phyloP scores from a whole-genome alignment of 768 basidiomycete genomes.

The Lactarius sanguifluus region DNA sequence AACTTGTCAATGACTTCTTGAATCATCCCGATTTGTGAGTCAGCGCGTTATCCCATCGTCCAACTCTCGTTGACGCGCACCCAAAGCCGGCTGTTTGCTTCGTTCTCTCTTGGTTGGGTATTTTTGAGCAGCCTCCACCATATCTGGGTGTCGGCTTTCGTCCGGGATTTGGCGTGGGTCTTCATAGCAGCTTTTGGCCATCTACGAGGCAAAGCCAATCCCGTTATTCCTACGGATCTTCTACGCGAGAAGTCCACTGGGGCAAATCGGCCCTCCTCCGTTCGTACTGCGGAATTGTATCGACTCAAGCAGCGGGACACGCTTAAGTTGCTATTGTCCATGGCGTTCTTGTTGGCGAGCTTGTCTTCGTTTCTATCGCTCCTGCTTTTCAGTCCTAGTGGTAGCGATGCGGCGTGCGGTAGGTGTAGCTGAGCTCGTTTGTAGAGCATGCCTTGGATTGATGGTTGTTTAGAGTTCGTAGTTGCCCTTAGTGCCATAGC shows the following conservation, averaged over 20 bases:
- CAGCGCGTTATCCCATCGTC: neutral
- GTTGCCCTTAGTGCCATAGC: constrained; percentile 12
- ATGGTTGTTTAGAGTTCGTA: constrained; percentile 22
- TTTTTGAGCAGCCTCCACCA: constrained; percentile 38
- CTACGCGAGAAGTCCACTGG: neutral
- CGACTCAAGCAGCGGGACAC: neutral
- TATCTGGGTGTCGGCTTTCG: constrained; percentile 31
- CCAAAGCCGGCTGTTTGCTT: constrained; percentile 39
- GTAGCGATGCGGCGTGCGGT: constrained; percentile 11
- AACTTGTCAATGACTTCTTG: constrained; percentile 3
- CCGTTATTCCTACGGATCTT: neutral
- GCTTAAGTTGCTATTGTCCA: constrained; percentile 22
- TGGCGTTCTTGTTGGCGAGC: constrained; percentile 30
- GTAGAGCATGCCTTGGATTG: neutral
- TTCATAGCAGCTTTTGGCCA: constrained; percentile 3
- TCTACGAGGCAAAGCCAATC: constrained; percentile 1
- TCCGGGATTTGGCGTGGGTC: constrained; percentile 24
- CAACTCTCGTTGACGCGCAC: neutral
- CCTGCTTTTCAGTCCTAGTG: constrained; percentile 10
- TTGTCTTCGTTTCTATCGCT: constrained; percentile 26
- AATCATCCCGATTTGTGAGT: constrained; percentile 25
- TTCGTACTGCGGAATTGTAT: neutral
- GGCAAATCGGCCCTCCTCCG: neutral
- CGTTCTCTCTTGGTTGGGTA: constrained; percentile 45
- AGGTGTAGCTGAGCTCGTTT: neutral